A percentile compares a stretch with the other conserved stretches of the same genome.
These are phyloP conservation scores for Cystofilobasidium bisporidii DNA, from an alignment of 768 basidiomycete species.

Conservation along the genomic window DNA sequence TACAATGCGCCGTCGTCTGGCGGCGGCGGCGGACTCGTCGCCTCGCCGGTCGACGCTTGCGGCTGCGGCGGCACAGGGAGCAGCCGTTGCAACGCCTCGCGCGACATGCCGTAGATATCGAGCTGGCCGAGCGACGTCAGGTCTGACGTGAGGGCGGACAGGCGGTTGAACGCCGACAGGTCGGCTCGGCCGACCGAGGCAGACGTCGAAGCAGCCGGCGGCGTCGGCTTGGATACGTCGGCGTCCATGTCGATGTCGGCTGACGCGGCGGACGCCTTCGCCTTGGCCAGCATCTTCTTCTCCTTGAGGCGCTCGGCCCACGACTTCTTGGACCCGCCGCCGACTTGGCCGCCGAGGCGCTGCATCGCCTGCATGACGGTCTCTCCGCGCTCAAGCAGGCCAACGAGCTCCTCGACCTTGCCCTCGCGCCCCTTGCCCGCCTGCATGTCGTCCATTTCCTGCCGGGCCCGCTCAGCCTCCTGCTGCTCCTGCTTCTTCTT, in stretches of 20 bases:
- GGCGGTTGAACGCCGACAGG: constrained; percentile 35
- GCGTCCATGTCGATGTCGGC: constrained; percentile 20
- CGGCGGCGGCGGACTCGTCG: constrained; percentile 14
- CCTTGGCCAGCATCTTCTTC: constrained; percentile 26
- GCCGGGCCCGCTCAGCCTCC: constrained; percentile 61
- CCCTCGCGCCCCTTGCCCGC: constrained; percentile 32
- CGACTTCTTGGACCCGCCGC: constrained; percentile 45
- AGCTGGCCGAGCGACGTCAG: constrained; percentile 39
- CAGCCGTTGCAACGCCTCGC: constrained; percentile 40
- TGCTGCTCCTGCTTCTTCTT: constrained; percentile 64
- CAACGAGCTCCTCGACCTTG: constrained; percentile 48
- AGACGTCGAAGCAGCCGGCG: constrained; percentile 32
- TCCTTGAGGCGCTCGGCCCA: constrained; percentile 38
- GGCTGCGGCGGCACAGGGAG: constrained; percentile 31
- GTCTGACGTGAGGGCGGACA: constrained; percentile 38
- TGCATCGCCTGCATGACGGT: constrained; percentile 81
- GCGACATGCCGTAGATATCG: constrained; percentile 40
- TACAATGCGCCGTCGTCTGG: constrained; percentile 34
- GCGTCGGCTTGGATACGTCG: constrained; percentile 4
- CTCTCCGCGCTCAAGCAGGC: constrained; percentile 76
- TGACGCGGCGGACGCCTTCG: constrained; percentile 20
- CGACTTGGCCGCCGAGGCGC: constrained; percentile 53
- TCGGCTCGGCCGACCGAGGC: neutral
- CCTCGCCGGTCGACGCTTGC: neutral
- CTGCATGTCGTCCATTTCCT: constrained; percentile 48